phyloP scores from a whole-genome alignment of 768 basidiomycete genomes.

The Hygrocybe punicea region DNA sequence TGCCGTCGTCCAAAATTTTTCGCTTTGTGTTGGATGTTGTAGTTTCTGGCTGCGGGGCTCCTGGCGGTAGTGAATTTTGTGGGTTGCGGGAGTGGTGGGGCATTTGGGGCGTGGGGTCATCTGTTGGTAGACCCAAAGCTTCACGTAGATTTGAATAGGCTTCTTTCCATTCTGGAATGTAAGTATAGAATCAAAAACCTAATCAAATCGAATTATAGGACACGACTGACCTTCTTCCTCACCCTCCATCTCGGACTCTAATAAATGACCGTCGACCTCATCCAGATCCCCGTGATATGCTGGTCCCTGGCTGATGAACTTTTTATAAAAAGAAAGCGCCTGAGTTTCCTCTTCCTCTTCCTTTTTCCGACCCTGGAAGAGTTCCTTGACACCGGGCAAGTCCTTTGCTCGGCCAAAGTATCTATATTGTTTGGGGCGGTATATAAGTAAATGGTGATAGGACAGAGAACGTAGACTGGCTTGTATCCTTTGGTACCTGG shows the following conservation, averaged over 20 bases:
- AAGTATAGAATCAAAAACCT: not conserved
- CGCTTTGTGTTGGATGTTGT: slow-evolving; percentile 42
- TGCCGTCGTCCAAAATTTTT: slow-evolving; percentile 50
- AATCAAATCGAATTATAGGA: not conserved
- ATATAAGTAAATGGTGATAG: not conserved
- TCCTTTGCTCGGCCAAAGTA: slow-evolving; percentile 98
- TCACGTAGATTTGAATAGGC: slow-evolving; percentile 54
- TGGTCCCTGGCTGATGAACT: slow-evolving; percentile 83
- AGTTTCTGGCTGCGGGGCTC: slow-evolving; percentile 20
- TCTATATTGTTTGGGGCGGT: slow-evolving; percentile 37
- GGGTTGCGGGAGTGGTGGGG: slow-evolving; percentile 34
- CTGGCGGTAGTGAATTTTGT: slow-evolving; percentile 16
- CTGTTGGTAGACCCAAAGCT: slow-evolving; percentile 48
- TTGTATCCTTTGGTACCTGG: slow-evolving; percentile 98
- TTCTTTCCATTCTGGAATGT: slow-evolving; percentile 59
- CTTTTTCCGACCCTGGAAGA: slow-evolving; percentile 84
- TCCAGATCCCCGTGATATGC: slow-evolving; percentile 91
- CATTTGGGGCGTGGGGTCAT: slow-evolving; percentile 51
- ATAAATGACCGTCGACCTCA: slow-evolving; percentile 64
- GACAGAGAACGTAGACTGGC: slow-evolving; percentile 41
- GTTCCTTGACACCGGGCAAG: slow-evolving; percentile 88
- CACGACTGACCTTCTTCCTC: slow-evolving; percentile 65
- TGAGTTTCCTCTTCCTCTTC: slow-evolving; percentile 89
- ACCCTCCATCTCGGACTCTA: slow-evolving; percentile 65
- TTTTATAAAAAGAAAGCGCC: slow-evolving; percentile 72